Percentiles rank a stretch among this genome's conserved stretches.
Conservation (phyloP, 179 eudicot species). For the Amaranthus tricolor region DNA sequence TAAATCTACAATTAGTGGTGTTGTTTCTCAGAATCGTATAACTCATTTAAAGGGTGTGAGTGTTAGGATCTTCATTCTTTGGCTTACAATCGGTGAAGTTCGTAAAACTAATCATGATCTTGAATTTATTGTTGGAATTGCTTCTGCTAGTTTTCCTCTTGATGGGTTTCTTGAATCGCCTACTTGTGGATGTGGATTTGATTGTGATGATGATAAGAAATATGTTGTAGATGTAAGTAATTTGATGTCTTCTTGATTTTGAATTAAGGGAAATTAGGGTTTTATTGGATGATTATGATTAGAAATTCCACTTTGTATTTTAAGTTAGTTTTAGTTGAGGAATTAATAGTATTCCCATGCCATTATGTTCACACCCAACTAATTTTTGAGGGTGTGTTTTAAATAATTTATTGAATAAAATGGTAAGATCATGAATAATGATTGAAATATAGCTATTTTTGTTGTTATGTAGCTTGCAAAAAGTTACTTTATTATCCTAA, state of each 20-base stretch:
- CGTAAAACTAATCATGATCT: conserved; percentile 39
- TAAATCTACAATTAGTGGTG: conserved; percentile 45
- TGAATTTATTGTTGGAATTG: conserved; percentile 61
- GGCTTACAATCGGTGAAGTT: conserved; percentile 59
- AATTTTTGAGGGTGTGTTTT: no score
- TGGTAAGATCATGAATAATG: no score
- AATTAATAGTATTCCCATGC: no score
- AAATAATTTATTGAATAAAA: no score
- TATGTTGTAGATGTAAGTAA: not conserved
- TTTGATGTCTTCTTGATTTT: not conserved
- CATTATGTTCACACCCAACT: no score
- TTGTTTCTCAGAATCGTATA: conserved; percentile 32
- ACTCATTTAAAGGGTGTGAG: conserved; percentile 42
- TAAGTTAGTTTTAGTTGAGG: no score
- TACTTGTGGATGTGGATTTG: conserved; percentile 54
- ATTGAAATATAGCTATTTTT: no score
- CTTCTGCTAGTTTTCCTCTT: conserved; percentile 51
- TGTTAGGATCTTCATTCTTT: conserved; percentile 48
- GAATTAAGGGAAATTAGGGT: not conserved
- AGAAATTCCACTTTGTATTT: not conserved
- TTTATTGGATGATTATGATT: not conserved
- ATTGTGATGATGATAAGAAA: conserved; percentile 19
- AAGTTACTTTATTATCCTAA: no score
- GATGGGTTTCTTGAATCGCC: conserved; percentile 54
- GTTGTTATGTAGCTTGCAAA: conserved; percentile 5